A percentile compares a stretch with the other conserved stretches of the same genome.
Evolutionary conservation across 2,329 filamentous ascomycete genomes (phyloP).

Genomic region (Aspergillus nomiae): DNA sequence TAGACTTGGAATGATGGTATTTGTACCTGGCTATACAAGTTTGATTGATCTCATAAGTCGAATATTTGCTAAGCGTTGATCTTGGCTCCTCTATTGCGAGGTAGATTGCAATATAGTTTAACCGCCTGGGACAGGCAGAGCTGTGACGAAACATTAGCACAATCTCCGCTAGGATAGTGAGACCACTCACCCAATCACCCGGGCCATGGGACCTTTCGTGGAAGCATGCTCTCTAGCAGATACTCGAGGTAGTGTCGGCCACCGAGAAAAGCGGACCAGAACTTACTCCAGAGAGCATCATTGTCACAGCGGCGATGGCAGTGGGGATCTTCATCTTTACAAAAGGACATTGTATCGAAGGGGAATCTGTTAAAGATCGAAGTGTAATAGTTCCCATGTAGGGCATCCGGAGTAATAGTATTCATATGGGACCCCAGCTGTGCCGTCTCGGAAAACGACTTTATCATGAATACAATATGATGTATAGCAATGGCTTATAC

Average conservation of each 20-base stretch:
- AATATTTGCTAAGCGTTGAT: too few species aligned
- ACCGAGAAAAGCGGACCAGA: not conserved
- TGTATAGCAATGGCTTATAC: not conserved
- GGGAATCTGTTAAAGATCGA: too few species aligned
- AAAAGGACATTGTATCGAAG: rapidly evolving
- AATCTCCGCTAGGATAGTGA: not conserved
- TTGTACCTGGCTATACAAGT: too few species aligned
- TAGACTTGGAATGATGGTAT: too few species aligned
- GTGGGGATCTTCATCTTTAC: not conserved
- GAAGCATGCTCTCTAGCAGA: not conserved
- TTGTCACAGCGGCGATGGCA: not conserved
- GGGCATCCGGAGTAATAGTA: not conserved
- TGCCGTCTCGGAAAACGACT: not conserved
- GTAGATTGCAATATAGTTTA: too few species aligned
- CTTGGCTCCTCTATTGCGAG: too few species aligned
- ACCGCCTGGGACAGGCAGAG: too few species aligned
- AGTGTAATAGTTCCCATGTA: rapidly evolving
- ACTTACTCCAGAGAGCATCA: not conserved
- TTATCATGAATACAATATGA: not conserved
- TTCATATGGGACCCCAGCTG: not conserved
- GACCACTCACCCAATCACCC: not conserved
- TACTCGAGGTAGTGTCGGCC: not conserved
- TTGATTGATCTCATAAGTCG: too few species aligned
- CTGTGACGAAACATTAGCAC: too few species aligned
- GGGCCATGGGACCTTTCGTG: not conserved